These are phyloP conservation scores for Neopestalotiopsis sp. DNA, from an alignment of 2,329 filamentous ascomycete genomes.

Conservation along the genomic window DNA sequence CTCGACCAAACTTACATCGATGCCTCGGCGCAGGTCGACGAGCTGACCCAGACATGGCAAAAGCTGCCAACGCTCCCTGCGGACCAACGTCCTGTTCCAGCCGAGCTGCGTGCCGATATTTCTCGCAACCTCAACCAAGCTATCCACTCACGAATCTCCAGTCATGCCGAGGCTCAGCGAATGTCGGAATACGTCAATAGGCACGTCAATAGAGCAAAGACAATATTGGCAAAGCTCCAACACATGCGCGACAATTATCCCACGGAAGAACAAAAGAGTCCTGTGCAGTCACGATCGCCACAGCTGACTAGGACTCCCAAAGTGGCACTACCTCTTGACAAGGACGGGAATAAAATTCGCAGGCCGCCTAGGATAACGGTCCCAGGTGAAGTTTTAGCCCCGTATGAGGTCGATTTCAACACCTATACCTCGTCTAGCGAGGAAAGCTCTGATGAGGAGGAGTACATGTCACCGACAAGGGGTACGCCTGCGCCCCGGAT, in stretches of 20 bases:
- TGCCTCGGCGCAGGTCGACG: conserved; percentile 59
- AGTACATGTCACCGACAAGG: conserved; percentile 45
- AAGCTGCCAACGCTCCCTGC: conserved; percentile 55
- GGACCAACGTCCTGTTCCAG: conserved; percentile 53
- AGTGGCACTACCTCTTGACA: conserved; percentile 48
- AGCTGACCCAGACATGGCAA: conserved; percentile 63
- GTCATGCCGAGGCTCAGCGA: conserved; percentile 66
- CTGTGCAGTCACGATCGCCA: conserved; percentile 59
- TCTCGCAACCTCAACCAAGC: conserved; percentile 62
- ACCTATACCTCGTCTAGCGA: conserved; percentile 60
- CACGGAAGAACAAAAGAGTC: conserved; percentile 57
- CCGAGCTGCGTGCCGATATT: conserved; percentile 63
- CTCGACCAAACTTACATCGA: conserved; percentile 65
- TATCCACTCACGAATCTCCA: conserved; percentile 61
- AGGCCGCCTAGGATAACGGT: conserved; percentile 66
- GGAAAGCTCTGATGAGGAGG: conserved; percentile 57
- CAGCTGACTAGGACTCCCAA: conserved; percentile 56
- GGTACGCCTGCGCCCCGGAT: conserved; percentile 50
- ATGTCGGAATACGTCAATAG: conserved; percentile 69
- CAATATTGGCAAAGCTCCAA: conserved; percentile 63
- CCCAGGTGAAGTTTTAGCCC: conserved; percentile 69
- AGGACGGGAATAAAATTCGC: conserved; percentile 51
- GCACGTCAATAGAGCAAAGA: conserved; percentile 66
- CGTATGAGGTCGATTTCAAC: conserved; percentile 69
- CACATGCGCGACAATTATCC: conserved; percentile 67